phyloP scores from a whole-genome alignment of 140 eudicot species.

The Senecio squalidus region DNA sequence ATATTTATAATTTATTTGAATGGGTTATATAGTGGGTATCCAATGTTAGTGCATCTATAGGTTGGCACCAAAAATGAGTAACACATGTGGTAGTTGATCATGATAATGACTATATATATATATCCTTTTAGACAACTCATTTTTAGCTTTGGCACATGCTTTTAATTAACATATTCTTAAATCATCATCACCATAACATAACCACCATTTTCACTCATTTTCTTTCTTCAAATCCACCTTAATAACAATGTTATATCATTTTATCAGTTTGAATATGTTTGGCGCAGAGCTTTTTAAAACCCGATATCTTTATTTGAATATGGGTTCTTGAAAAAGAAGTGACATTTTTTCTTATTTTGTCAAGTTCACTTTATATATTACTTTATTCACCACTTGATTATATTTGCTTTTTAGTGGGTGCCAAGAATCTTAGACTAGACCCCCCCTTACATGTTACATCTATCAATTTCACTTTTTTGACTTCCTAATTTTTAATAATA shows the following conservation, averaged over 20 bases:
- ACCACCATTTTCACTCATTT: conserved; percentile 1
- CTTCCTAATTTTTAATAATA: conserved; percentile 27
- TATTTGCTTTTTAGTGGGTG: conserved; percentile 41
- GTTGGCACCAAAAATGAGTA: conserved; percentile 20
- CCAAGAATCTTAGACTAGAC: conserved; percentile 48
- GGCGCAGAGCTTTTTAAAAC: too few species aligned
- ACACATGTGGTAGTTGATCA: conserved; percentile 44
- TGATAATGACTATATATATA: conserved; percentile 39
- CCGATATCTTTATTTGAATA: too few species aligned
- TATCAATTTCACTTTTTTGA: conserved; percentile 43
- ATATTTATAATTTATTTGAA: not conserved
- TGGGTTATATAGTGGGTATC: conserved; percentile 9
- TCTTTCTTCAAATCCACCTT: too few species aligned
- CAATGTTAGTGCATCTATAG: conserved; percentile 26
- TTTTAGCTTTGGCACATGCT: conserved; percentile 38
- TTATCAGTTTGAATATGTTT: too few species aligned
- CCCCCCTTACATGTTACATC: conserved; percentile 14
- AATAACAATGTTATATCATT: too few species aligned
- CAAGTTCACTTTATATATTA: conserved; percentile 16
- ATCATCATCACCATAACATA: not conserved
- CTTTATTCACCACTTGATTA: conserved; percentile 36
- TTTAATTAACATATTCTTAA: not conserved
- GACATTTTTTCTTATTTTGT: conserved; percentile 15
- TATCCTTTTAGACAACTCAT: conserved; percentile 45
- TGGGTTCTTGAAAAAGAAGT: not conserved